Evolutionary conservation across 768 basidiomycete species (phyloP), one percentile per base, ranked within the genome.

Genomic region (Trametes cingulata): DNA sequence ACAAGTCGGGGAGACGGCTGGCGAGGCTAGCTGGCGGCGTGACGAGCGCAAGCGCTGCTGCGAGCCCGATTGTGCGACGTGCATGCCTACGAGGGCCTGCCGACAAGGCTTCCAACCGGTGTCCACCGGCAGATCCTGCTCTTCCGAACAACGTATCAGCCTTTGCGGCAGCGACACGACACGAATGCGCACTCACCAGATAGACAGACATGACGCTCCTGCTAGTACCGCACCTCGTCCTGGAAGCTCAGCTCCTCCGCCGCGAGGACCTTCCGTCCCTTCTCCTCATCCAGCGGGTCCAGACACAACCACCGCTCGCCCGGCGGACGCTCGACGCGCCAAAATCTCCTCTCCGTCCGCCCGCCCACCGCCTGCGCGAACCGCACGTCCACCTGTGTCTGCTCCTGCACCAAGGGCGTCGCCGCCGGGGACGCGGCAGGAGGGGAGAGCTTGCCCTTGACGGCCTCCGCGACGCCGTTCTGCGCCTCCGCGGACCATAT

Each of bases 161-260:
- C 39, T n/a, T 13, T 40, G 39, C 39, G 39, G 39, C 14, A 40
- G 5, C 39, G 39, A 40, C n/a, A 14, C 39, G 39, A 40, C n/a
- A 5, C 39, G 39, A 15, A 13, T 6, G 5, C 6, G 39, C 13
- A 14, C 39, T 15, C 39, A n/a, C 39, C 14, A 47, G 6, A 24
- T n/a, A 29, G 19, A 13, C 19, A 19, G 10, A 24, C 45, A 24
- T 8, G 19, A 46, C 19, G 15, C 13, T 3, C 15, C 1, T 5
- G 24, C 48, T 45, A 55, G 43, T 61, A 61, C 37, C 60, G 41
- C 48, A 61, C 60, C 1, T 36, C 41, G 14, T 61, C 60, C 33
- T 45, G 54, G 14, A 61, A 56, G 5, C 36, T 35, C 7, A 61
- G 54, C 33, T 45, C 54, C 19, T 43, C 49, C 13, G 22, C 60